Evolutionary conservation across 2,329 filamentous ascomycete species (phyloP), one percentile per base, ranked within the genome.

Genomic region (Neophaeococcomyces aloes): DNA sequence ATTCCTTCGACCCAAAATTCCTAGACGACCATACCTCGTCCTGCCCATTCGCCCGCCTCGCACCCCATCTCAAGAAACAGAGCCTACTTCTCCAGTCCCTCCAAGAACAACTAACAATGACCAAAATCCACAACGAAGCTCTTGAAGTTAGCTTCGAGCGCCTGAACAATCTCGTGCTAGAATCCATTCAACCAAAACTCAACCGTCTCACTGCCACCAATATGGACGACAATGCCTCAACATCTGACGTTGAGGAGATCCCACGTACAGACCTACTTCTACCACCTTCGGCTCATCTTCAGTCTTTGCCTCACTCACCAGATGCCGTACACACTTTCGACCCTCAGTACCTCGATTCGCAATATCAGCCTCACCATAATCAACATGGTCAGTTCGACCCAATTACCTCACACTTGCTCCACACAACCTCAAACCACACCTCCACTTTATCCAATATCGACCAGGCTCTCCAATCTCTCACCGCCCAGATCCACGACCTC

Each of bases 401-500:
- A 14, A 13, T 15, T 33, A 33, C 31, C 6, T 14, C 31, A 7
- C 11, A 55, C 61, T 7, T 57, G 55, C 36, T 47, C 55, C 4
- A 38, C 62, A 63, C 21, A 48, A 38, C 19, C 45, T 54, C 7
- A 48, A 52, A 23, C 38, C 48, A 11, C 45, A 52, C 21, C 38
- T 53, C 25, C 31, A 48, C n/a, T 40, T 42, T 6, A 37, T 53
- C 29, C 33, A 48, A 40, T 48, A n/a, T n/a, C n/a, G n/a, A n/a
- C n/a, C n/a, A n/a, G n/a, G n/a, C n/a, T n/a, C n/a, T n/a, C n/a
- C n/a, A n/a, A n/a, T n/a, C n/a, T n/a, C n/a, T n/a, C n/a, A n/a
- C n/a, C n/a, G n/a, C 47, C 14, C 70, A 72, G 2, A 63, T 80
- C 7, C 68, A 69, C 3, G 75, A 79, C 44, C 65, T 79, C 32